Evolutionary conservation across 306 rosid genomes (phyloP).

Genomic region (Pyrus communis): DNA sequence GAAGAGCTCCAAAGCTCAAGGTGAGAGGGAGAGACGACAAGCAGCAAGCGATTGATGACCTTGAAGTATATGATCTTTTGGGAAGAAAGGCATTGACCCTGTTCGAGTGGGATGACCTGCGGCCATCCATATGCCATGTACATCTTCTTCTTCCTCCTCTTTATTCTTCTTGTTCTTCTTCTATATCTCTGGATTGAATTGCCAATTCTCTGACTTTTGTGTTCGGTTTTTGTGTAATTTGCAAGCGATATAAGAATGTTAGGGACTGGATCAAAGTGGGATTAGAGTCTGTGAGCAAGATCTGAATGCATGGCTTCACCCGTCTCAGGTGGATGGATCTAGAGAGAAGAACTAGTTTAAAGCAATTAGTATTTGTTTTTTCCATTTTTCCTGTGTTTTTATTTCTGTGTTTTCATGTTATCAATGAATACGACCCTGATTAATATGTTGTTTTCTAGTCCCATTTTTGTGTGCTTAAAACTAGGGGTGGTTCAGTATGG

Average conservation of each 20-base stretch:
- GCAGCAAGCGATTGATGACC: slow-evolving; percentile 59
- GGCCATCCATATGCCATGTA: slow-evolving; percentile 99
- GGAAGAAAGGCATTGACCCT: slow-evolving; percentile 55
- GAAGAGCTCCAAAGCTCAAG: slow-evolving; percentile 89
- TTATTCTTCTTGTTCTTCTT: neutral
- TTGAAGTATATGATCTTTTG: slow-evolving; percentile 70
- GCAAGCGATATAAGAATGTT: slow-evolving; percentile 35
- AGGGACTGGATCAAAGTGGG: neutral
- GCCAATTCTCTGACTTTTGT: slow-evolving; percentile 16
- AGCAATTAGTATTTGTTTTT: neutral
- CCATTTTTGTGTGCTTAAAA: too few species aligned
- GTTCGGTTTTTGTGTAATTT: slow-evolving; percentile 9
- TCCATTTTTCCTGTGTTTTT: neutral
- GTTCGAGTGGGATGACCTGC: slow-evolving; percentile 85
- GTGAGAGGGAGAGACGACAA: slow-evolving; percentile 76
- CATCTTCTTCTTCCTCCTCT: slow-evolving; percentile 36
- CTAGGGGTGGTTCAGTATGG: too few species aligned
- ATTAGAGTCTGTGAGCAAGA: slow-evolving; percentile 16
- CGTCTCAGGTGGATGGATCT: slow-evolving; percentile 10
- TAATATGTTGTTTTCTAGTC: too few species aligned
- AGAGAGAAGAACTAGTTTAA: neutral
- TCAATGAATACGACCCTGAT: neutral
- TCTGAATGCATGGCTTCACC: slow-evolving; percentile 29
- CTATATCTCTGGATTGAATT: neutral
- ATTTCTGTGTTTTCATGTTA: neutral